These are phyloP conservation scores for Zanthoxylum bungeanum DNA, from an alignment of 345 rosid genomes.

Conservation along the genomic window DNA sequence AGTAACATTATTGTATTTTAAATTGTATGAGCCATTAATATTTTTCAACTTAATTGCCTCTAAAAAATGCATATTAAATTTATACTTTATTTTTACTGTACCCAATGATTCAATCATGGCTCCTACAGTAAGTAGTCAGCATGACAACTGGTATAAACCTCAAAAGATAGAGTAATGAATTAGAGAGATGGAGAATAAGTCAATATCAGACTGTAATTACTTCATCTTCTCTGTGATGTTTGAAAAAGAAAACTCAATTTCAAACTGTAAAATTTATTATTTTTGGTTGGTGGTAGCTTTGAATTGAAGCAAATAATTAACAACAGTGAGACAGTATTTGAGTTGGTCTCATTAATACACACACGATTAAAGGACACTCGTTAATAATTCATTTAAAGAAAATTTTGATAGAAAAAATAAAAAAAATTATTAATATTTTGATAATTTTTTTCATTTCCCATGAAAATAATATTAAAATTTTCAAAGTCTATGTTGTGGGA, in stretches of 20 bases:
- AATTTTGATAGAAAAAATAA: background rate
- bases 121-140: slow-evolving; percentile 13
- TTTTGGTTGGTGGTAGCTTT: slow-evolving; percentile 21
- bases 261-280: slow-evolving; percentile 15
- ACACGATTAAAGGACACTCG: background rate
- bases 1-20: background rate
- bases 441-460: no score
- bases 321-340: no score
- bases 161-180: background rate
- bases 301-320: slow-evolving; percentile 18
- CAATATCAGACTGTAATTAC: slow-evolving; percentile 4
- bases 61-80: slow-evolving; percentile 1
- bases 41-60: background rate
- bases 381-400: background rate
- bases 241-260: background rate
- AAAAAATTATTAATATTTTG: no score
- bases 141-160: slow-evolving; percentile 23
- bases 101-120: slow-evolving; percentile 38
- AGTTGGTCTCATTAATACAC: slow-evolving; percentile 8
- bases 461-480: no score
- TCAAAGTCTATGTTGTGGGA: slow-evolving; percentile 39
- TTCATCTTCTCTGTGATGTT: background rate
- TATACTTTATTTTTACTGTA: slow-evolving; percentile 21
- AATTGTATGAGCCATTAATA: background rate
- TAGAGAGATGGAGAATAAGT: slow-evolving; percentile 4